Percentiles rank a stretch among this genome's conserved stretches.
These are phyloP conservation scores for Tillandsia leiboldiana DNA, from an alignment of 176 grass and related monocot genomes.

Conservation along the genomic window DNA sequence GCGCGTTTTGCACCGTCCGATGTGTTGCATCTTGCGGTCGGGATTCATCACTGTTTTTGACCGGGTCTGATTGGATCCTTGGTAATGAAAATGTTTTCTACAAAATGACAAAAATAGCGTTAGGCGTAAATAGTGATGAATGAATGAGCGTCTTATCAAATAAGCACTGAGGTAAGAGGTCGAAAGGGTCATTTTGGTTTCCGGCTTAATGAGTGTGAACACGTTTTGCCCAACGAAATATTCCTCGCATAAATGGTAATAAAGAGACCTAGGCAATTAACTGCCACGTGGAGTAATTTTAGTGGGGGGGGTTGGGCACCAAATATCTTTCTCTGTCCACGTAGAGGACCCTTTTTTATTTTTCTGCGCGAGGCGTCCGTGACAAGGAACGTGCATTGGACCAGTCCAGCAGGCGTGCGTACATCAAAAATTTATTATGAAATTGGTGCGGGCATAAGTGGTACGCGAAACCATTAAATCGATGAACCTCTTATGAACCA, in stretches of 20 bases:
- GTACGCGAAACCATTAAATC: too few species aligned
- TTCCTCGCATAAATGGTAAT: neutral
- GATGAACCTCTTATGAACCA: too few species aligned
- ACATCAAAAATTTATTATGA: too few species aligned
- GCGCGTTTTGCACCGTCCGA: neutral
- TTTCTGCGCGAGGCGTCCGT: neutral
- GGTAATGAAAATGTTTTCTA: too few species aligned
- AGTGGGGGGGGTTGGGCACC: neutral
- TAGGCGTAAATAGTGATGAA: too few species aligned
- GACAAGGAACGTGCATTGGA: neutral
- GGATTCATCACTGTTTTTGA: neutral
- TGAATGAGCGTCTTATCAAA: neutral
- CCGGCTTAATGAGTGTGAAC: neutral
- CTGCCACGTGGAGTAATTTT: neutral
- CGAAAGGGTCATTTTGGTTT: too few species aligned
- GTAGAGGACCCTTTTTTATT: neutral
- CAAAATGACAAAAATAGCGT: too few species aligned
- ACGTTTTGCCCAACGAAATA: neutral
- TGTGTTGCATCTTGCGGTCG: neutral
- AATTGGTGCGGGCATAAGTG: too few species aligned
- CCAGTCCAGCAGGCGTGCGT: too few species aligned
- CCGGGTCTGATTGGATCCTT: neutral
- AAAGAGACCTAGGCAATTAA: neutral
- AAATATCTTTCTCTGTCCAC: neutral
- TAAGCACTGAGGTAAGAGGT: too few species aligned